Evolutionary conservation across 139 green algal genomes (phyloP), one percentile per base, ranked within the genome.

Genomic region (Coelastrella sp.): DNA sequence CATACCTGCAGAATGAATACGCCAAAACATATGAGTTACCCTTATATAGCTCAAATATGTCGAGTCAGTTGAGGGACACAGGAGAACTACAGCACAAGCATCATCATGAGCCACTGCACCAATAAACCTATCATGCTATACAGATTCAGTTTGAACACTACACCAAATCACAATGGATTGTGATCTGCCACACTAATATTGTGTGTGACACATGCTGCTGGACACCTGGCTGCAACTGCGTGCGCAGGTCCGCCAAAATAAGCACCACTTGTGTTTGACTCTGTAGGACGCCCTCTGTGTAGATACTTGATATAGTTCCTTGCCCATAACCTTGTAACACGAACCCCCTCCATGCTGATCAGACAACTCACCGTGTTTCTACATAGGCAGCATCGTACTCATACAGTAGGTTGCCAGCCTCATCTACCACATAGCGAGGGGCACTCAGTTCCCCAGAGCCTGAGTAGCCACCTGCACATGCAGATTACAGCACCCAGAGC

Each of bases 1-100:
- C 96, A 85, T 97, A 99, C 87, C 94, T 94, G 60, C 78, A 65
- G 20, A 93, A 86, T 91, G 96, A 78, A 60, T 25, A 78, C 7
- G 20, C 4, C 4, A 81, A 7, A 17, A 81, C 92, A 95, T 14
- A 76, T 19, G 10, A 27, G 68, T 11, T 17, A 35, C 12, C 49
- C 85, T 56, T 22, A n/a, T 4, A 0, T 49, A 49, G 35, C 35
- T 49, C 35, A 49, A 49, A 49, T 49, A 3, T 49, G 1, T 49
- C 35, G 3, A 1, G 35, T 49, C 35, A 6, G 9, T 15, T 79
- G 4, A 49, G 35, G 35, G 3, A 49, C 1, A n/a, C n/a, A 49
- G 35, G 35, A 49, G 35, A n/a, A 56, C 63, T 27, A 22, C 66
- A 82, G 15, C 87, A 58, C 58, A 60, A 56, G 24, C 60, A 57